Percentiles rank a stretch among this genome's conserved stretches.
Conservation (phyloP, 1,139 yeast genomes). For the Magnusiomyces sp. region DNA sequence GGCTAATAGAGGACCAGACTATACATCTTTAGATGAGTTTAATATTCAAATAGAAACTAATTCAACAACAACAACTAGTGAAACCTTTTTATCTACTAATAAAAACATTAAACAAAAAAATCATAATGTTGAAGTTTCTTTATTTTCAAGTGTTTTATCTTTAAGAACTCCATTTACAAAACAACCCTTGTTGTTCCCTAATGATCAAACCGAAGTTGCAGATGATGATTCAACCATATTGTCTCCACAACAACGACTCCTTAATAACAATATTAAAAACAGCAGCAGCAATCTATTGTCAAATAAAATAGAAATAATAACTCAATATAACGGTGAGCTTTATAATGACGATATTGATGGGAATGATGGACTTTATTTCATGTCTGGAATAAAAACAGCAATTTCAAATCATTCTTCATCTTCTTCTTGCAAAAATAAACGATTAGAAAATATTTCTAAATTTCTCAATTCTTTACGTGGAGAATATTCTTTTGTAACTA, state of each 20-base stretch:
- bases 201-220: too few species aligned
- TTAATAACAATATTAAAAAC: too few species aligned
- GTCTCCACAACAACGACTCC: too few species aligned
- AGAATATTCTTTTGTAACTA: constrained; percentile 64
- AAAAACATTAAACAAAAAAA: constrained; percentile 26
- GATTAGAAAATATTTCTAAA: constrained; percentile 13
- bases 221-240: too few species aligned
- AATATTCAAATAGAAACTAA: too few species aligned
- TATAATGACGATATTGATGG: constrained; percentile 49
- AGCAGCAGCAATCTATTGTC: background rate
- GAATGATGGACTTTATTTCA: constrained; percentile 45
- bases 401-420: background rate
- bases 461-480: constrained; percentile 48
- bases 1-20: constrained; percentile 2
- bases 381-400: background rate
- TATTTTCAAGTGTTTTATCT: constrained; percentile 66
- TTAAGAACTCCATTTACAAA: constrained; percentile 65
- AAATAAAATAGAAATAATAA: too few species aligned
- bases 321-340: constrained; percentile 86
- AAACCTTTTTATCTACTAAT: too few species aligned
- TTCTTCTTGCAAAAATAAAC: constrained; percentile 20
- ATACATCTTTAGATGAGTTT: background rate
- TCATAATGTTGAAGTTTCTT: constrained; percentile 9
- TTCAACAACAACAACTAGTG: constrained; percentile 6
- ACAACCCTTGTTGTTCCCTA: constrained; percentile 46